Evolutionary conservation across 768 basidiomycete species (phyloP).

Genomic region (Boletus rubroflammeus): DNA sequence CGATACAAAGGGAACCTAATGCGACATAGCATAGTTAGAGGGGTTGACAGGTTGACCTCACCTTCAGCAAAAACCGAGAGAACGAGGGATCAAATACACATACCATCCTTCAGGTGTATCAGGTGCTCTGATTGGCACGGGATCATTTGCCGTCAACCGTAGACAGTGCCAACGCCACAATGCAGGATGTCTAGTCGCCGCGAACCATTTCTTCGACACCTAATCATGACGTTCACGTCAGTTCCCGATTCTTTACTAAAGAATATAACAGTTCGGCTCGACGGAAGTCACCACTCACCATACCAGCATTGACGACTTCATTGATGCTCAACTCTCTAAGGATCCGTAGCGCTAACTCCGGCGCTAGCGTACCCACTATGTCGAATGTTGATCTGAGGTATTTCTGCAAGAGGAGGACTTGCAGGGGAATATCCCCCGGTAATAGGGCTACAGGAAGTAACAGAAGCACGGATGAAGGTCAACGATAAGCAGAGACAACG

Average conservation of each 20-base stretch:
- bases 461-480: conserved; percentile 8
- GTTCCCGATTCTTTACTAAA: neutral
- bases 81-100: conserved; percentile 20
- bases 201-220: conserved; percentile 44
- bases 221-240: conserved; percentile 8
- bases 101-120: conserved; percentile 69
- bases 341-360: conserved; percentile 60
- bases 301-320: conserved; percentile 53
- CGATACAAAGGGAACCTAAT: conserved; percentile 67
- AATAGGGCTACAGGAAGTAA: conserved; percentile 51
- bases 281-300: conserved; percentile 25
- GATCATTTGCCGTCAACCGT: conserved; percentile 68
- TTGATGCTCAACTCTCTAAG: conserved; percentile 55
- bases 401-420: conserved; percentile 81
- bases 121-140: conserved; percentile 60
- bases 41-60: neutral
- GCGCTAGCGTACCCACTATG: conserved; percentile 67
- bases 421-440: conserved; percentile 81
- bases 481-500: neutral
- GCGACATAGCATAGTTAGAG: neutral
- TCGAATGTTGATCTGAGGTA: conserved; percentile 82
- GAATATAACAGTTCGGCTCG: neutral
- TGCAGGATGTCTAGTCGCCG: conserved; percentile 51
- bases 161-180: conserved; percentile 79
- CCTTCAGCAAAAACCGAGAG: neutral